Base-by-base conservation (phyloP, 306 rosid species). In the Malus domestica region DNA sequence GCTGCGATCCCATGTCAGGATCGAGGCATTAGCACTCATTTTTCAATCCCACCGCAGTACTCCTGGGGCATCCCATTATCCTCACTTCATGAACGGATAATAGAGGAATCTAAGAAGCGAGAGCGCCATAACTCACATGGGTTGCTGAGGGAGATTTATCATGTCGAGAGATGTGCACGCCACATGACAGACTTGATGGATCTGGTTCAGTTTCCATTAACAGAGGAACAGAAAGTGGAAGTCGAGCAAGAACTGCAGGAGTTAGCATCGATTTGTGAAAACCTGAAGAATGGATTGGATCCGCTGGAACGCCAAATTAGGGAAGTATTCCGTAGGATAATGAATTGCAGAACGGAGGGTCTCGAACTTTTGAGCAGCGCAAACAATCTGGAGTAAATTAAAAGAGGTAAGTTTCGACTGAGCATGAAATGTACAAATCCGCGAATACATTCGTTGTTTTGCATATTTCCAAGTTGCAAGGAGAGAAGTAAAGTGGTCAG, bases 1-100 rank as follows among this genome's bases (percentile, higher is more conserved):
- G 98, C 98, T 18, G 96, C 98, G 51, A 84, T 95, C 72, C 98
- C 97, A 11, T 95, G 98, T 74, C 98, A 95, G 75, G 97, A 95
- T 73, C 85, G 96, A 54, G 89, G 97, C 60, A 75, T 92, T 29
- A 86, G 77, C 72, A 85, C 86, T 77, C 96, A 92, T 52, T 92
- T 95, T 52, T 83, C 93, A 44, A 66, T 89, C 45, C 96, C 92
- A 0, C 87, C 86, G 81, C 93, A 89, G 25, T 92, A 84, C 68
- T 33, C 93, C 1, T 92, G 98, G 98, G 81, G 93, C 63, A 74
- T 76, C 33, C 85, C 91, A 0, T 77, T 95, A 71, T 58, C 77
- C 22, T 80, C 79, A 0, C 96, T 92, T 67, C 80, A 90, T 19
- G 96, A 90, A 15, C 83, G 97, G 75, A 95, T 92, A 78, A 64